phyloP scores from a whole-genome alignment of 306 rosid species.

The Prunus fruticosa region DNA sequence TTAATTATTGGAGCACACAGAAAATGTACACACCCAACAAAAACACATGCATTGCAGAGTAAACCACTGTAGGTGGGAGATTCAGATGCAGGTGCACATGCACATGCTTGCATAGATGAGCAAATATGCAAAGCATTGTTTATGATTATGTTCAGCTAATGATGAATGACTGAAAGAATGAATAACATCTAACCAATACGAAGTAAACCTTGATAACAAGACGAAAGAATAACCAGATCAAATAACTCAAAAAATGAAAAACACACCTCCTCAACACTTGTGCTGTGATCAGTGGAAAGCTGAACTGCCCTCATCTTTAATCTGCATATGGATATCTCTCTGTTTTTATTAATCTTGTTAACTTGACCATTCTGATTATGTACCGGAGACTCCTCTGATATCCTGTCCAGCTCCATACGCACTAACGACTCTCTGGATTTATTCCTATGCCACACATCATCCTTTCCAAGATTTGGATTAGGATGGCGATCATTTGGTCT shows the following conservation, averaged over 20 bases:
- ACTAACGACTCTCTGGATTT: conserved; percentile 61
- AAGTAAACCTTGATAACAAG: too few relatives aligned
- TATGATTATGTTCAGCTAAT: too few relatives aligned
- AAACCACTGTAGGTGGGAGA: too few relatives aligned
- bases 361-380: conserved; percentile 49
- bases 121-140: too few relatives aligned
- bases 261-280: conserved; percentile 53
- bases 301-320: conserved; percentile 67
- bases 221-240: too few relatives aligned
- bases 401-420: conserved; percentile 66
- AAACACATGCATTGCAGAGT: too few relatives aligned
- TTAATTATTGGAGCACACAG: too few relatives aligned
- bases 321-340: conserved; percentile 56
- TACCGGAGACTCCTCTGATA: conserved; percentile 67
- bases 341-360: conserved; percentile 48
- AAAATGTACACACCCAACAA: too few relatives aligned
- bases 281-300: conserved; percentile 70
- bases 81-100: too few relatives aligned
- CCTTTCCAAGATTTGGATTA: conserved; percentile 41
- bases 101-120: too few relatives aligned
- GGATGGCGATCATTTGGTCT: conserved; percentile 57
- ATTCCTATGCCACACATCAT: conserved; percentile 52
- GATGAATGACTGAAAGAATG: too few relatives aligned
- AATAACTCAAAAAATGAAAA: background rate
- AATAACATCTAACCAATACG: too few relatives aligned